These are phyloP conservation scores for Penicillium ochrochloron DNA, from an alignment of 495 filamentous ascomycete genomes.

Conservation along the genomic window DNA sequence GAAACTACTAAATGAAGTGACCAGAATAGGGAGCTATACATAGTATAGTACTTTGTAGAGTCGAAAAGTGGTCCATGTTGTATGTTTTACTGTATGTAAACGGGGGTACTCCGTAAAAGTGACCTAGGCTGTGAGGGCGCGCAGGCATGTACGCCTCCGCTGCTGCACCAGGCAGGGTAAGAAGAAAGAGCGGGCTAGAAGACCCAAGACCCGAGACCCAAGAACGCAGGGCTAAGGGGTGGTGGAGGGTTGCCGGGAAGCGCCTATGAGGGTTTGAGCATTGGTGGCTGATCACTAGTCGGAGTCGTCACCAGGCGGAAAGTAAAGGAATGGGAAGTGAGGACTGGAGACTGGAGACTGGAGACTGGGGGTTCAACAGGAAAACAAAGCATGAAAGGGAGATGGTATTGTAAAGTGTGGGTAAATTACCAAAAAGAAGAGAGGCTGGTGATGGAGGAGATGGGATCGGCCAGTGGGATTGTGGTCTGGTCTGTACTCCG, in stretches of 20 bases:
- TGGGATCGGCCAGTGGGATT: neutral
- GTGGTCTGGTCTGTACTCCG: neutral
- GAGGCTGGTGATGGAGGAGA: slow-evolving; percentile 7
- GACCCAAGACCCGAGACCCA: slow-evolving; percentile 8
- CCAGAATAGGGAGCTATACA: neutral
- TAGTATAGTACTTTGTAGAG: neutral
- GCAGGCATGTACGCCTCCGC: slow-evolving; percentile 36
- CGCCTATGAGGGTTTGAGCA: slow-evolving; percentile 37
- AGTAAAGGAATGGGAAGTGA: slow-evolving; percentile 37
- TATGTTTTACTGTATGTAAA: neutral
- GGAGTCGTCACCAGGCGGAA: slow-evolving; percentile 30
- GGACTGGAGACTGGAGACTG: slow-evolving; percentile 15
- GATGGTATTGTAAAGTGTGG: neutral
- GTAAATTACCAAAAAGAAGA: slow-evolving; percentile 9
- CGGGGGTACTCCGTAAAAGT: slow-evolving; percentile 13
- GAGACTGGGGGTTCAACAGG: neutral
- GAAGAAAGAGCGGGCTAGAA: slow-evolving; percentile 19
- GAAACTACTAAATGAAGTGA: neutral
- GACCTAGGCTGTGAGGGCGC: slow-evolving; percentile 20
- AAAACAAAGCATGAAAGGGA: slow-evolving; percentile 13
- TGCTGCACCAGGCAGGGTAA: slow-evolving; percentile 24
- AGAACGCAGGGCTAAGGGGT: slow-evolving; percentile 11
- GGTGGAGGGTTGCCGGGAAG: slow-evolving; percentile 35
- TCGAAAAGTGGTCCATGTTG: neutral
- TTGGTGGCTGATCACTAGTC: slow-evolving; percentile 42